Evolutionary conservation across 768 basidiomycete species (phyloP), one percentile per base, ranked within the genome.

Genomic region (Tubosaeta brunneosetosa): DNA sequence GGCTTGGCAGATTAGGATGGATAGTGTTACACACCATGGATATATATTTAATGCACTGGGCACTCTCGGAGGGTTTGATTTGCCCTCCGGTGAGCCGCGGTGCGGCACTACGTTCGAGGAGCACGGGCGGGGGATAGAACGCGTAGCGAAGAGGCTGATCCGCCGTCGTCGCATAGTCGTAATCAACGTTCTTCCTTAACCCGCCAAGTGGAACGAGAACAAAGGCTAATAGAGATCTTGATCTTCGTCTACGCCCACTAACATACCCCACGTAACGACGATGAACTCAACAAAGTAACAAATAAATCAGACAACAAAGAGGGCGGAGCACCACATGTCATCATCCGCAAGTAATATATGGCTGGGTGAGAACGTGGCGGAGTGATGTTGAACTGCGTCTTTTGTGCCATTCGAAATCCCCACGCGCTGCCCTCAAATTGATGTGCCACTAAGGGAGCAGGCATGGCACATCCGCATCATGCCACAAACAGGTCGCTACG

Each of bases 321-420:
- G 8, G 38, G 45, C 32, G 17, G 29, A 29, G 16, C 6, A 11
- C 34, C 44, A 46, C 45, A 47, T 29, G 47, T 38, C 47, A 48
- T 11, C 47, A 32, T 13, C 5, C 29, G 27, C 6, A 14, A n/a
- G 12, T 31, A 25, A 44, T 37, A 26, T 44, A 19, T 16, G 42
- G 43, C 53, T 37, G 47, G 52, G 64, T 59, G 61, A 57, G 61
- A 64, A 54, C 43, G 56, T 56, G 61, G 56, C 54, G 53, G 55
- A 34, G 50, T 37, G 48, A 25, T 42, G 33, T n/a, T 13, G 14
- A 17, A 36, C 10, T 66, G 65, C 61, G 65, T 66, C 61, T 60
- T 66, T 68, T 66, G 44, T 58, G 65, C 65, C 66, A 68, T 66
- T 68, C 40, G 66, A 54, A 55, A 34, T 36, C 22, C 26, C 29